Base-by-base conservation (phyloP, 495 filamentous ascomycete genomes). In the Cercophora scortea region DNA sequence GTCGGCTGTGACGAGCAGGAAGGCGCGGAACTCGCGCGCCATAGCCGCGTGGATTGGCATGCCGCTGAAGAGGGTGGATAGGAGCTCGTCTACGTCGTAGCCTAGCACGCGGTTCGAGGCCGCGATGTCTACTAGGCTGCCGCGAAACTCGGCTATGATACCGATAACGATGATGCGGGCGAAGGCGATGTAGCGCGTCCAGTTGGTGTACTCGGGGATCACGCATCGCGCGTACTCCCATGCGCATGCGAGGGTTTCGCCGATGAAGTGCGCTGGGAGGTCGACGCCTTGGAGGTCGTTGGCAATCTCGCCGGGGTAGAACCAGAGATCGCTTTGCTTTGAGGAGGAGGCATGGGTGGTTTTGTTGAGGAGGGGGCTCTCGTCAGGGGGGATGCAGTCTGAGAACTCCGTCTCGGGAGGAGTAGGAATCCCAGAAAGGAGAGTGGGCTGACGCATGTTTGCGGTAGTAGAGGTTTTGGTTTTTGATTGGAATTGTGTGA, bases 191-290 rank as follows among this genome's bases (percentile, higher is more conserved):
- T 53, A 59, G n/a, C 59, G 47, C 10, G 7, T 10, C 56, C 59
- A 53, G 42, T 61, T 59, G 45, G 55, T 59, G 38, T 49, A 61
- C 15, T 45, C 19, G 3, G 59, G 59, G 19, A 61, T 59, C 18
- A 59, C 46, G 40, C 47, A 51, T 12, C 54, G 25, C 6, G 45
- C n/a, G 42, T 54, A 58, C 45, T 61, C 59, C 55, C 55, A 61
- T 9, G 55, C 55, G 13, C 32, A 36, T 5, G 48, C 50, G n/a
- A 58, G 44, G 12, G 35, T 45, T 38, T 61, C 59, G 10, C 18
- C 35, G 32, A 47, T 55, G 25, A 55, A n/a, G n/a, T 38, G 5
- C 32, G 18, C 39, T 15, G 50, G 43, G 15, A 60, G 54, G 10
- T 39, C 34, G 32, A 60, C 17, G 11, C 33, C 41, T n/a, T 40